phyloP scores from a whole-genome alignment of 1,139 yeast species.

The Scheffersomyces titani region DNA sequence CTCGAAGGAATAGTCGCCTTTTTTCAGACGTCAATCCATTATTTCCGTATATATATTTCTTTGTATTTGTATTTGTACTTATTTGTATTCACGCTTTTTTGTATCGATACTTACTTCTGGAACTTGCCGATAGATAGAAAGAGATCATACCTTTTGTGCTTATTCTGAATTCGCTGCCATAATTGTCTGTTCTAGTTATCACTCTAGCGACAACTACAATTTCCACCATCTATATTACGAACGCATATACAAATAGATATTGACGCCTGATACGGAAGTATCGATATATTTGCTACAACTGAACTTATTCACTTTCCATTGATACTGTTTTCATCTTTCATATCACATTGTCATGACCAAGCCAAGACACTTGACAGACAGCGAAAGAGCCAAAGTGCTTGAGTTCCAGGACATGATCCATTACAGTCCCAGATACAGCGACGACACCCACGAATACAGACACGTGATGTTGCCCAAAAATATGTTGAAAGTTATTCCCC shows the following conservation, averaged over 20 bases:
- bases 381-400: slow-evolving; percentile 82
- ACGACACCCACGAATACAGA: slow-evolving; percentile 82
- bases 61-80: not conserved
- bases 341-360: slow-evolving; percentile 27
- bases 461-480: slow-evolving; percentile 97
- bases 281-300: not conserved
- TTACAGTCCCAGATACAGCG: slow-evolving; percentile 89
- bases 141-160: not conserved
- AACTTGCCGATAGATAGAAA: not conserved
- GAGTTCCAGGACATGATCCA: slow-evolving; percentile 95
- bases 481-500: slow-evolving; percentile 94
- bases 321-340: not conserved
- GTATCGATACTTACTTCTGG: not conserved
- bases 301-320: not conserved
- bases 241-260: not conserved
- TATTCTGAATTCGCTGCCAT: not conserved
- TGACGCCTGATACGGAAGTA: not conserved
- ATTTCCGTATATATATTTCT: not conserved
- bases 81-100: not conserved
- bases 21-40: not conserved
- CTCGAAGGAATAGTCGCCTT: not conserved
- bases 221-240: not conserved
- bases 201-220: not conserved
- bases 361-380: slow-evolving; percentile 73
- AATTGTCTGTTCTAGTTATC: not conserved